Evolutionary conservation across 495 filamentous ascomycete species (phyloP), one percentile per base, ranked within the genome.

Genomic region (Parathielavia hyrcaniae): DNA sequence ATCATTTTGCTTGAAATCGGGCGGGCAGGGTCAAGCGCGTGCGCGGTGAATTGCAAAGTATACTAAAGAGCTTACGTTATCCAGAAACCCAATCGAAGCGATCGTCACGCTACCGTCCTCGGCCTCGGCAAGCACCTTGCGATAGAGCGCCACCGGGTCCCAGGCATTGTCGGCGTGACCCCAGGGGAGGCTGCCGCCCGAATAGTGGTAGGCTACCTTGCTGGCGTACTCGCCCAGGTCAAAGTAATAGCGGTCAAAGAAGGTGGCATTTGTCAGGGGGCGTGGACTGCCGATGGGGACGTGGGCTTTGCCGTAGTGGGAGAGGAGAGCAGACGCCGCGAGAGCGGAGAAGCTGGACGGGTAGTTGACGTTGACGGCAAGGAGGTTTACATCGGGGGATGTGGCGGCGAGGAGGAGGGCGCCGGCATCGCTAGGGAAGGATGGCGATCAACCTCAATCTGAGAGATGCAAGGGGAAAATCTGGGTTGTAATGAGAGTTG

Each of bases 361-460:
- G 17, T 71, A 69, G 50, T 78, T 78, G 59, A 79, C 22, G 45
- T 70, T 73, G 32, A 80, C 70, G 8, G 70, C 77, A 2, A 76
- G 67, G 1, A 79, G 64, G 52, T 73, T 54, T 8, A 61, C 67
- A 1, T 58, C 17, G 1, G 67, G 58, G 38, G 64, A 65, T 26
- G 68, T 72, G 55, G 64, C 68, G 20, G 70, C 73, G 14, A 75
- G 43, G 10, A 73, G 58, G 9, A 76, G 47, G 39, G 73, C 68
- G 13, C 67, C 70, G 9, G 67, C 67, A 57, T 76, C 73, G 39
- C 69, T 72, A 45, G 11, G 10, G 32, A 22, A 22, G 22, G n/a
- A 8, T 30, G 26, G 26, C 6, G 26, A 38, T 53, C 7, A 60
- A 44, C 26, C 4, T 17, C 8, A 39, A 10, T 1, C 22, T 19